phyloP scores from a whole-genome alignment of 345 rosid species.

The Citrus reticulata region DNA sequence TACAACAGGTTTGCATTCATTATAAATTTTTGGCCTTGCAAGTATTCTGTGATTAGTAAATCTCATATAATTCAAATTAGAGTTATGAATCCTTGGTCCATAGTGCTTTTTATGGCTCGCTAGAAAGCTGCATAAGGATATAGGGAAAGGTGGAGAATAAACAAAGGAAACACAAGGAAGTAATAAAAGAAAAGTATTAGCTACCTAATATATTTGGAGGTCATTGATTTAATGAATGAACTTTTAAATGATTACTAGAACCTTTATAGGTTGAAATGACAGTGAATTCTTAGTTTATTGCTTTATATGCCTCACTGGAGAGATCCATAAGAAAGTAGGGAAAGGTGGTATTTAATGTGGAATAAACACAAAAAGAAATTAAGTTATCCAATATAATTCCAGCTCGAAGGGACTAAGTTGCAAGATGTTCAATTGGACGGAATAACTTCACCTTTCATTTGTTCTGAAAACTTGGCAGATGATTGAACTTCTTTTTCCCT shows the following conservation, averaged over 20 bases:
- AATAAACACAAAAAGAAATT: not conserved
- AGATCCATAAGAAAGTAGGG: not conserved
- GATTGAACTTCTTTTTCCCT: not conserved
- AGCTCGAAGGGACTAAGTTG: not conserved
- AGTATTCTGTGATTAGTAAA: not conserved
- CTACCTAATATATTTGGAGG: not conserved
- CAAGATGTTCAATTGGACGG: not conserved
- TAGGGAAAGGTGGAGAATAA: not conserved
- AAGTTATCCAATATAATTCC: not conserved
- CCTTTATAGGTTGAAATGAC: too few relatives aligned
- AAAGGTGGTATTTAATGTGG: not conserved
- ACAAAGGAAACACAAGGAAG: too few relatives aligned
- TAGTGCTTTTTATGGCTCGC: not conserved
- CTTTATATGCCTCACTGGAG: not conserved
- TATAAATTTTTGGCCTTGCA: not conserved
- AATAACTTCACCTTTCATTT: not conserved
- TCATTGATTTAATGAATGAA: not conserved
- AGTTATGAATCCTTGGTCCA: not conserved
- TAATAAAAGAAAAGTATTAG: not conserved
- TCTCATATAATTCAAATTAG: not conserved
- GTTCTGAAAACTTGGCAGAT: not conserved
- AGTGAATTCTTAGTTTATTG: not conserved
- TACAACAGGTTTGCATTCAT: conserved; percentile 41
- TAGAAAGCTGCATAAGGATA: not conserved
- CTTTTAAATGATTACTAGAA: too few relatives aligned